Evolutionary conservation across 768 basidiomycete species (phyloP), one percentile per base, ranked within the genome.

Genomic region (Auriscalpium vulgare): DNA sequence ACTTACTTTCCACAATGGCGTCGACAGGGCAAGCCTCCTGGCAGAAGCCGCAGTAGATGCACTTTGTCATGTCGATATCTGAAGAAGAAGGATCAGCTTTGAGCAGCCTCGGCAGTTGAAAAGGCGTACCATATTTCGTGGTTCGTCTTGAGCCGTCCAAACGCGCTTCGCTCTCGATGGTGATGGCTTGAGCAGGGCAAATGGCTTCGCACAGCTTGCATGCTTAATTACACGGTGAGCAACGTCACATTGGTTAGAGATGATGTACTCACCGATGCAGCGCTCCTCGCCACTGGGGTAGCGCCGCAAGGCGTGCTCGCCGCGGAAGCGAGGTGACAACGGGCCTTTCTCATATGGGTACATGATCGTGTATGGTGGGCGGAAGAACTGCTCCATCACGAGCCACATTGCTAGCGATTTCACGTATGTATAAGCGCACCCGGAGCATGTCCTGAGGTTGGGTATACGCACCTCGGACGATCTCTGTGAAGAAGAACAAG

Each of bases 41-140:
- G 72, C 97, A 98, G 79, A 97, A 98, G 53, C 97, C 97, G 72
- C 97, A 99, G 78, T 99, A 99, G 67, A 99, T 99, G 74, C 97
- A 98, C 79, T 95, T 98, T 57, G 97, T 99, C 97, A 99, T 99
- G 71, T 99, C 97, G 65, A 98, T 94, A 74, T 98, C 92, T 95
- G 21, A 62, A 34, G 52, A 51, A 48, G 44, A 10, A 40, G 37
- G 19, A 51, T 21, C 40, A 47, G 14, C 16, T 44, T 19, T 19
- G 29, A 4, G 29, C 29, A 29, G 29, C 29, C 29, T 29, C 37
- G 21, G 51, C 17, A 14, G 10, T 51, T 46, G 13, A 17, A 1
- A 9, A 51, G 36, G 68, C 81, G 53, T 54, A 88, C 93, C 97
- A 65, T 98, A 99, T 85, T 92, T 91, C 35, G 97, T 98, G 56